Evolutionary conservation across 2,329 filamentous ascomycete genomes (phyloP), one percentile per base, ranked within the genome.

Genomic region (Clarireedia hainanense): DNA sequence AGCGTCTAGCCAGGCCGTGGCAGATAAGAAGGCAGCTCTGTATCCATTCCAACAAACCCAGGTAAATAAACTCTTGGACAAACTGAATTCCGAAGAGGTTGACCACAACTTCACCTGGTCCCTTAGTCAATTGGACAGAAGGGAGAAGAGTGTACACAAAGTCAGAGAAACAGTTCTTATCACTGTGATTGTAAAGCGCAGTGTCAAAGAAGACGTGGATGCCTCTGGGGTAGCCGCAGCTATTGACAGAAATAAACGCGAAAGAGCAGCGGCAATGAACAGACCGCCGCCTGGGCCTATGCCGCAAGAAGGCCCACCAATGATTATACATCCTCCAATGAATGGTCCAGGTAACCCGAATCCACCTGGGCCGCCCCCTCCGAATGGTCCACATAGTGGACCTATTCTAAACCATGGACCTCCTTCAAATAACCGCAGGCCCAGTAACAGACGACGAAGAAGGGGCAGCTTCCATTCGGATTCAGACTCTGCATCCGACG

Each of bases 51-150:
- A 67, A 49, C 61, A 65, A 47, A 47, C 50, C 2, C 68, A 70
- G 52, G 61, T 70, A 27, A 62, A 62, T 17, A 58, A 50, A 7
- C 48, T 69, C 3, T 39, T 69, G 40, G 68, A 69, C 42, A 56
- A 59, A 3, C 58, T 67, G 30, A 63, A 51, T 24, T 60, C 40
- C 2, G 58, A 52, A 26, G 64, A 69, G 42, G 5, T 3, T 2
- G 63, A 68, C 27, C 47, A 34, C 2, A 51, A 60, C 43, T 69
- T 67, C 57, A 57, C 62, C 42, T 70, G 64, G 65, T 62, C 63
- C 2, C 57, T 69, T 26, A 61, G 58, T 5, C 67, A 69, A 50
- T 51, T 69, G 15, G 62, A 64, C 14, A 59, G 56, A 30, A 58
- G 57, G 48, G 50, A 52, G 17, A 58, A 57, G 30, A 53, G 40